phyloP scores from a whole-genome alignment of 805 yeast genomes.

The Lachancea waltii region DNA sequence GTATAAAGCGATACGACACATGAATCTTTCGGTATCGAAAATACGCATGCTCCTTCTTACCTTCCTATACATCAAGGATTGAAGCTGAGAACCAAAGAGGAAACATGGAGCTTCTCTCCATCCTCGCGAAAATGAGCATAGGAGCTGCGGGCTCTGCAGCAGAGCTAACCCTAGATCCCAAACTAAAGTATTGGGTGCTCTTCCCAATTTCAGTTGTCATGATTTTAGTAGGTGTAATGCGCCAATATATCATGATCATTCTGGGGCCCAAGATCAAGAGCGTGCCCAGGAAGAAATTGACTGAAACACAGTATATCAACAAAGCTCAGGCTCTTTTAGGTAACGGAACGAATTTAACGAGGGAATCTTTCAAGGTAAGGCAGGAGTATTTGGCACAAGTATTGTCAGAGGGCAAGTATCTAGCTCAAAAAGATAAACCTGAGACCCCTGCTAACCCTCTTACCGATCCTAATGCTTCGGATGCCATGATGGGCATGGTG shows the following conservation, averaged over 20 bases:
- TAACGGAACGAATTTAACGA: slow-evolving; percentile 47
- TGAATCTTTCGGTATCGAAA: background rate
- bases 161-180: slow-evolving; percentile 68
- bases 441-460: slow-evolving; percentile 50
- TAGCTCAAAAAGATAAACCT: slow-evolving; percentile 39
- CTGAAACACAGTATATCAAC: slow-evolving; percentile 58
- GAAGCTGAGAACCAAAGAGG: background rate
- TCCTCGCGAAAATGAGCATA: slow-evolving; percentile 5
- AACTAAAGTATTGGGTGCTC: slow-evolving; percentile 81
- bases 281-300: slow-evolving; percentile 43
- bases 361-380: slow-evolving; percentile 47
- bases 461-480: slow-evolving; percentile 63
- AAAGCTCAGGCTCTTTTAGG: slow-evolving; percentile 52
- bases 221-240: slow-evolving; percentile 77
- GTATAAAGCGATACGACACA: no score
- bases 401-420: slow-evolving; percentile 48
- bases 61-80: background rate
- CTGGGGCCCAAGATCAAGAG: slow-evolving; percentile 54
- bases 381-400: slow-evolving; percentile 42
- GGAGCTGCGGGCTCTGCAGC: slow-evolving; percentile 34
- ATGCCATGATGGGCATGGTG: slow-evolving; percentile 67
- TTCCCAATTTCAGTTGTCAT: slow-evolving; percentile 84
- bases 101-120: slow-evolving; percentile 1
- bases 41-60: background rate
- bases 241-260: slow-evolving; percentile 60